phyloP scores from a whole-genome alignment of 1,139 yeast species.

The Hansenula sp. region DNA sequence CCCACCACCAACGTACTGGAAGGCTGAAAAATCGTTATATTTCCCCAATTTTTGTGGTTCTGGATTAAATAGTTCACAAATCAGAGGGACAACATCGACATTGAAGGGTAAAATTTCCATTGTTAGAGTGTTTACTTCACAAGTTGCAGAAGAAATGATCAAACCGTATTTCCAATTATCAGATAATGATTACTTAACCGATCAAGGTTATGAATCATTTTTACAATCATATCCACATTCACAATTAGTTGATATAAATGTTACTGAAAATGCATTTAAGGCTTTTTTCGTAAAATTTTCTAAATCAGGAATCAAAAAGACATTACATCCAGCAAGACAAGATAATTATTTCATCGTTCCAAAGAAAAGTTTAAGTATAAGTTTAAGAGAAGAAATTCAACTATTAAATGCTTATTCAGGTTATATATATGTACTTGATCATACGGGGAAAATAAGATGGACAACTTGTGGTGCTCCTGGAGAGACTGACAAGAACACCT shows the following conservation, averaged over 20 bases:
- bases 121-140: constrained; percentile 63
- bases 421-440: constrained; percentile 75
- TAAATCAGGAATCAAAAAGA: constrained; percentile 38
- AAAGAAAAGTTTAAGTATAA: constrained; percentile 55
- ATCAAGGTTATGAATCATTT: constrained; percentile 25
- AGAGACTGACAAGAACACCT: constrained; percentile 53
- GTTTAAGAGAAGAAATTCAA: constrained; percentile 54
- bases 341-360: constrained; percentile 61
- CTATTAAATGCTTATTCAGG: constrained; percentile 83
- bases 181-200: constrained; percentile 29
- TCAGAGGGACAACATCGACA: constrained; percentile 16
- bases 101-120: constrained; percentile 57
- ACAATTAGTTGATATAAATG: constrained; percentile 70
- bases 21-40: constrained; percentile 67
- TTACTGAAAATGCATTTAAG: constrained; percentile 71
- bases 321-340: constrained; percentile 49
- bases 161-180: constrained; percentile 50
- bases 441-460: constrained; percentile 78
- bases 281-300: constrained; percentile 57
- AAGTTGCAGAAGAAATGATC: constrained; percentile 70
- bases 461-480: constrained; percentile 82
- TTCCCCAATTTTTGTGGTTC: constrained; percentile 81
- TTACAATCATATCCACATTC: constrained; percentile 40
- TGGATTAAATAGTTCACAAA: constrained; percentile 41
- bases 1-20: constrained; percentile 77